These are phyloP conservation scores for Globisporangium canariense DNA, from an alignment of 352 stramenopile species.

Conservation along the genomic window DNA sequence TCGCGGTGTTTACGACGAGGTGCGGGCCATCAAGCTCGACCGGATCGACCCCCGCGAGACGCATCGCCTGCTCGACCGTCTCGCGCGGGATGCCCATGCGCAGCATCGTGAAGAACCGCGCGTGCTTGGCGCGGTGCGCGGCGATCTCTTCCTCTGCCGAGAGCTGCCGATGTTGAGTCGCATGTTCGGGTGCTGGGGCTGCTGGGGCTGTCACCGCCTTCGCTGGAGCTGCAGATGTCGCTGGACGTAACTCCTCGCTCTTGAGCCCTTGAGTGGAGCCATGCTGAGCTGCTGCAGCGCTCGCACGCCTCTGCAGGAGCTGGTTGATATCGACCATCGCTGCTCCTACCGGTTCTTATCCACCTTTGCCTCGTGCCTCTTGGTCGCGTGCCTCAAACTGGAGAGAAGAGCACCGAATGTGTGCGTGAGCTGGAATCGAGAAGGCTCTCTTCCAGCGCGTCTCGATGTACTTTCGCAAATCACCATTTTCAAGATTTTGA, in stretches of 20 bases:
- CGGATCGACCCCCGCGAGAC: constrained; percentile 33
- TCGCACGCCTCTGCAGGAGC: constrained; percentile 9
- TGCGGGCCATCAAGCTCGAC: constrained; percentile 20
- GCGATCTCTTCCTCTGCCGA: constrained; percentile 27
- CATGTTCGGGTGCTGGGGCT: neutral
- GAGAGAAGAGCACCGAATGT: too few relatives aligned
- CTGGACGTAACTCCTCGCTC: neutral
- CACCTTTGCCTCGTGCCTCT: neutral
- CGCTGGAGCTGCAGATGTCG: neutral
- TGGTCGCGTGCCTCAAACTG: neutral
- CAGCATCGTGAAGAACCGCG: constrained; percentile 53
- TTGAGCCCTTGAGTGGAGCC: neutral
- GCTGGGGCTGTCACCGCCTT: neutral
- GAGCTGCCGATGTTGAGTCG: neutral
- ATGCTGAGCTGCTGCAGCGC: neutral
- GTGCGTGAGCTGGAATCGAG: too few relatives aligned
- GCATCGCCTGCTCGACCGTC: constrained; percentile 52
- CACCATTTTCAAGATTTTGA: too few relatives aligned
- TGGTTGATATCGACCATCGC: constrained; percentile 4
- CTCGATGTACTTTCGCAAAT: too few relatives aligned
- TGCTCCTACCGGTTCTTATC: neutral
- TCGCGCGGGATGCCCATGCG: constrained; percentile 39
- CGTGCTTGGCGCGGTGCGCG: constrained; percentile 35
- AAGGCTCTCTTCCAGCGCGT: too few relatives aligned
- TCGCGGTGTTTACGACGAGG: neutral